Conservation (phyloP, 2,329 filamentous ascomycete genomes). For the Hypoxylon sp. region DNA sequence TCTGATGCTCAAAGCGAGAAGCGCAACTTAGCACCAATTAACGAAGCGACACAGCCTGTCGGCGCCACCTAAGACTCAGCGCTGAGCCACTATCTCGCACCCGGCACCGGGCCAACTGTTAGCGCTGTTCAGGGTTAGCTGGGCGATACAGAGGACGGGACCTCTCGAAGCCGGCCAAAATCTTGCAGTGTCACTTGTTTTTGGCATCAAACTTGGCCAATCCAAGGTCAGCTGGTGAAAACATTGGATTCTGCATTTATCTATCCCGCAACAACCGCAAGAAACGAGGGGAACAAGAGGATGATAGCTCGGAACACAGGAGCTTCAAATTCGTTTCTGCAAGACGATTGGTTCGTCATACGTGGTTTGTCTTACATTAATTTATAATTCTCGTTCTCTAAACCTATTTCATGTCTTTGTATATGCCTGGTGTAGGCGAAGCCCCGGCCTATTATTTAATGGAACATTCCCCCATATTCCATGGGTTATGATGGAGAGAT, state of each 20-base stretch:
- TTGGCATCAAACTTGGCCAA: slow-evolving; percentile 18
- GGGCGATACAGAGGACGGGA: slow-evolving; percentile 7
- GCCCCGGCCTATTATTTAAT: neutral
- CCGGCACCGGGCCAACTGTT: slow-evolving; percentile 10
- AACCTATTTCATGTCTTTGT: slow-evolving; percentile 1
- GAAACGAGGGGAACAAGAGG: slow-evolving; percentile 6
- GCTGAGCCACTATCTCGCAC: slow-evolving; percentile 33
- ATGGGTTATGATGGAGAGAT: slow-evolving; percentile 5
- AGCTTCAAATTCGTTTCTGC: neutral
- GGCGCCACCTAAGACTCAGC: slow-evolving; percentile 22
- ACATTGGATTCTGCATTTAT: slow-evolving; percentile 18
- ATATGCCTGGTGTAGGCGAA: neutral
- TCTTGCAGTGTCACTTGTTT: slow-evolving; percentile 11
- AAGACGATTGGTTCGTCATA: slow-evolving; percentile 4
- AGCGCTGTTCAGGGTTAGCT: slow-evolving; percentile 4
- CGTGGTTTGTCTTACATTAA: slow-evolving; percentile 24
- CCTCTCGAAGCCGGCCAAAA: neutral
- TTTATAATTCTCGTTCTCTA: slow-evolving; percentile 1
- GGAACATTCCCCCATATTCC: slow-evolving; percentile 20
- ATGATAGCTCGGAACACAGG: neutral
- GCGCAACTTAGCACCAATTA: slow-evolving; percentile 12
- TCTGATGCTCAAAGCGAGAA: slow-evolving; percentile 2
- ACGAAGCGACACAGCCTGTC: slow-evolving; percentile 31
- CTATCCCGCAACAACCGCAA: slow-evolving; percentile 31
- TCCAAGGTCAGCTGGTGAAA: slow-evolving; percentile 5